Evolutionary conservation across 2,329 filamentous ascomycete genomes (phyloP).

Genomic region (Elsinoe arachidis): DNA sequence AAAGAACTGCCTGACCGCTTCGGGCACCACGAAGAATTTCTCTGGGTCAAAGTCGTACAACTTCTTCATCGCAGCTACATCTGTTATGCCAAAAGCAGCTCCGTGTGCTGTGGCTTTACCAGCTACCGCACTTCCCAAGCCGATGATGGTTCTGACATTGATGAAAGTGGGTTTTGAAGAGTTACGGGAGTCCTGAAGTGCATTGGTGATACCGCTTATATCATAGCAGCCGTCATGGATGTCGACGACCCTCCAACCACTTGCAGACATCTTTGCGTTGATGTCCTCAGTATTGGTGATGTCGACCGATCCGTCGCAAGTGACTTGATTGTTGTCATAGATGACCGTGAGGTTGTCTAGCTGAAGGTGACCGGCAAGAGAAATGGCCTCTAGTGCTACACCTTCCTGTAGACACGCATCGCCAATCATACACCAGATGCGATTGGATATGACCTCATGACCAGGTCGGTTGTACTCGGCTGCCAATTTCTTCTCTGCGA

Average conservation of each 20-base stretch:
- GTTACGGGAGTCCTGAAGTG: slow-evolving; percentile 32
- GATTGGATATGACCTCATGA: slow-evolving; percentile 43
- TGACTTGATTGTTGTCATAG: slow-evolving; percentile 54
- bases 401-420: slow-evolving; percentile 53
- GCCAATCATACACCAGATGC: slow-evolving; percentile 49
- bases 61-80: slow-evolving; percentile 49
- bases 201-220: slow-evolving; percentile 39
- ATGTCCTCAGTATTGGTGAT: slow-evolving; percentile 46
- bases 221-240: slow-evolving; percentile 46
- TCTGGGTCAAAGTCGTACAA: slow-evolving; percentile 41
- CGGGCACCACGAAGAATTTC: slow-evolving; percentile 29
- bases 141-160: slow-evolving; percentile 50
- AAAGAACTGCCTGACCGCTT: slow-evolving; percentile 47
- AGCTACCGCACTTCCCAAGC: slow-evolving; percentile 41
- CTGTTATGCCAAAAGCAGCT: slow-evolving; percentile 46
- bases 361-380: slow-evolving; percentile 47
- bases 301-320: slow-evolving; percentile 50
- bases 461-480: slow-evolving; percentile 45
- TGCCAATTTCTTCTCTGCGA: slow-evolving; percentile 48
- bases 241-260: slow-evolving; percentile 48
- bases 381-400: slow-evolving; percentile 49
- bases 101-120: slow-evolving; percentile 50
- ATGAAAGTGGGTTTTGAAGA: slow-evolving; percentile 45
- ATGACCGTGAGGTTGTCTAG: slow-evolving; percentile 50
- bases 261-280: slow-evolving; percentile 50